Conservation (phyloP, 495 filamentous ascomycete species). For the Jackrogersella multiformis region DNA sequence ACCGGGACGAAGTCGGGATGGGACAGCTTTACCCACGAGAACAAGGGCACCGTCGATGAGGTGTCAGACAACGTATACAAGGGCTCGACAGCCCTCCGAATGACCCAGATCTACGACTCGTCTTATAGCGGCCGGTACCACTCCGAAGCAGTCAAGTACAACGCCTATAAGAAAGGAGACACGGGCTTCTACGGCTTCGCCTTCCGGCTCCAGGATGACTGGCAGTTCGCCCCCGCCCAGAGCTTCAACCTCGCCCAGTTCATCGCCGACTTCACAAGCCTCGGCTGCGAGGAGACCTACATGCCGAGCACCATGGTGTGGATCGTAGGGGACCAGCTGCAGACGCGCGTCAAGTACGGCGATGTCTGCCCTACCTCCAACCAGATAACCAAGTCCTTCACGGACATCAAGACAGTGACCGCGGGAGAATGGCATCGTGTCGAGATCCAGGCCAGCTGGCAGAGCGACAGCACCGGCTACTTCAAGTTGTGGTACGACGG, state of each 20-base stretch:
- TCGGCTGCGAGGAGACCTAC: conserved; percentile 57
- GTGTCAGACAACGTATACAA: conserved; percentile 59
- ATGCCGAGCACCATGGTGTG: conserved; percentile 66
- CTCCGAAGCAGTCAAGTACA: conserved; percentile 60
- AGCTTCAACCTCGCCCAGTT: conserved; percentile 65
- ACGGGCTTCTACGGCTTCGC: conserved; percentile 65
- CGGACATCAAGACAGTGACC: conserved; percentile 52
- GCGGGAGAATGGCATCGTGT: conserved; percentile 62
- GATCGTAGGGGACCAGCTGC: conserved; percentile 58
- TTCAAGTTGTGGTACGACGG: conserved; percentile 64
- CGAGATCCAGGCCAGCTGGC: conserved; percentile 60
- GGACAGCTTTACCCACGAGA: conserved; percentile 56
- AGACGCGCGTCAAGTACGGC: conserved; percentile 58
- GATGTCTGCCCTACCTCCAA: conserved; percentile 46
- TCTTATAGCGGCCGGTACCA: conserved; percentile 63
- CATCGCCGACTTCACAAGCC: conserved; percentile 62
- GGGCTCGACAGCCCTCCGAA: conserved; percentile 59
- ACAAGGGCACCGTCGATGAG: conserved; percentile 57
- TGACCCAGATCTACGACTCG: conserved; percentile 62
- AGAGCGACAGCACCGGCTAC: conserved; percentile 56
- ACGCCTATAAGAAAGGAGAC: conserved; percentile 60
- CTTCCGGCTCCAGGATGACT: conserved; percentile 60
- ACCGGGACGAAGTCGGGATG: conserved; percentile 60
- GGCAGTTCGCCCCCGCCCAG: conserved; percentile 60
- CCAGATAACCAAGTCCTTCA: conserved; percentile 47